These are phyloP conservation scores for Pyrenula aspistea DNA, from an alignment of 495 filamentous ascomycete genomes.

Conservation along the genomic window DNA sequence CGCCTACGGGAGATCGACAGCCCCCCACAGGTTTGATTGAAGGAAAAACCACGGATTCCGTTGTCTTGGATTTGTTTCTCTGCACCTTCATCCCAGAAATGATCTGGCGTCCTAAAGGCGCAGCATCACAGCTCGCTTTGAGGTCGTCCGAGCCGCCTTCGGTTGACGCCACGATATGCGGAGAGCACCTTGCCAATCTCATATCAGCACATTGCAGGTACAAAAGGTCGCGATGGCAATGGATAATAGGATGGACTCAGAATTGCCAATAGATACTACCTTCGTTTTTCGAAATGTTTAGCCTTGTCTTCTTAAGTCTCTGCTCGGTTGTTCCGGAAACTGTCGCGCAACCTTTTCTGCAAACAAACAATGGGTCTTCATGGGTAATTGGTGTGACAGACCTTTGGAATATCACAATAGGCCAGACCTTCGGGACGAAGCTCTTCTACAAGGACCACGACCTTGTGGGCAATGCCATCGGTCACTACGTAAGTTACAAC, in stretches of 20 bases:
- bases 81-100: neutral
- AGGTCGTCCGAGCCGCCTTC: neutral
- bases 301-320: neutral
- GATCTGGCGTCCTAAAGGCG: neutral
- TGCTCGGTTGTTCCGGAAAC: neutral
- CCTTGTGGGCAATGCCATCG: constrained; percentile 22
- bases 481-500: constrained; percentile 30
- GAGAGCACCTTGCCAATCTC: no score
- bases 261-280: neutral
- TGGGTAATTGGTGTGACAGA: constrained; percentile 17
- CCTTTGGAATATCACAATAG: constrained; percentile 22
- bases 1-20: neutral
- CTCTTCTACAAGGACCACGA: constrained; percentile 23
- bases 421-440: constrained; percentile 16
- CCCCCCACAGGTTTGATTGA: neutral
- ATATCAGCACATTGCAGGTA: no score
- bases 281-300: neutral
- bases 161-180: neutral
- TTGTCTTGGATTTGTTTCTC: neutral
- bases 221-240: neutral
- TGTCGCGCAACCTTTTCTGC: neutral
- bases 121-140: neutral
- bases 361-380: constrained; percentile 1
- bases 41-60: neutral
- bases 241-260: neutral